A percentile compares a stretch with the other conserved stretches of the same genome.
phyloP scores from a whole-genome alignment of 2,329 filamentous ascomycete genomes.

The Ceratocystis cubensis region DNA sequence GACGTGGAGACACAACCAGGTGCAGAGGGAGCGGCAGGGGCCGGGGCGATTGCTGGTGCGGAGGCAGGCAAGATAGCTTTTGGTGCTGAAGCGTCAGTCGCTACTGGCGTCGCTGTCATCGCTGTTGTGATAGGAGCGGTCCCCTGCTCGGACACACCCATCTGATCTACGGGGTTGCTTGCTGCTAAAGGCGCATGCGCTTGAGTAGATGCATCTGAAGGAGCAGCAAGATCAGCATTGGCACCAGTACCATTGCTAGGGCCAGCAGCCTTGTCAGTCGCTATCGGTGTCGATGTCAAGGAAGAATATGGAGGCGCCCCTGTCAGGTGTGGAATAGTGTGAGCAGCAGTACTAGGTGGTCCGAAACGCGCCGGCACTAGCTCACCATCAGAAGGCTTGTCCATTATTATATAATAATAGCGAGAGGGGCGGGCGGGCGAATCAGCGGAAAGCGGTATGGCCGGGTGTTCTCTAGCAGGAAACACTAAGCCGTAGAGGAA shows the following conservation, averaged over 20 bases:
- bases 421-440: not conserved
- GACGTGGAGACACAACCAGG: not conserved
- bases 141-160: not conserved
- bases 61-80: not conserved
- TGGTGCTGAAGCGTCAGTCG: not conserved
- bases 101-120: not conserved
- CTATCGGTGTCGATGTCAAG: not conserved
- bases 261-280: not conserved
- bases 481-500: not conserved
- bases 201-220: not conserved
- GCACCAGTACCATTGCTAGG: not conserved
- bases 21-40: not conserved
- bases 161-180: not conserved
- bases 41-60: not conserved
- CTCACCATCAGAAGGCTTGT: not conserved
- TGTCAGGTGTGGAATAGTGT: constrained; percentile 1
- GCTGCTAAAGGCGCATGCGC: not conserved
- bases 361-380: not conserved
- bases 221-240: not conserved
- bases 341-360: constrained; percentile 3
- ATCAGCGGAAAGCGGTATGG: too few species aligned
- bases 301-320: not conserved
- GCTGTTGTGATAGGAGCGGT: not conserved
- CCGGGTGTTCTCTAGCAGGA: not conserved
- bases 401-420: not conserved